Percentiles rank a stretch among this genome's conserved stretches.
Evolutionary conservation across 2,329 filamentous ascomycete species (phyloP).

Genomic region (Monilinia vaccinii-corymbosi): DNA sequence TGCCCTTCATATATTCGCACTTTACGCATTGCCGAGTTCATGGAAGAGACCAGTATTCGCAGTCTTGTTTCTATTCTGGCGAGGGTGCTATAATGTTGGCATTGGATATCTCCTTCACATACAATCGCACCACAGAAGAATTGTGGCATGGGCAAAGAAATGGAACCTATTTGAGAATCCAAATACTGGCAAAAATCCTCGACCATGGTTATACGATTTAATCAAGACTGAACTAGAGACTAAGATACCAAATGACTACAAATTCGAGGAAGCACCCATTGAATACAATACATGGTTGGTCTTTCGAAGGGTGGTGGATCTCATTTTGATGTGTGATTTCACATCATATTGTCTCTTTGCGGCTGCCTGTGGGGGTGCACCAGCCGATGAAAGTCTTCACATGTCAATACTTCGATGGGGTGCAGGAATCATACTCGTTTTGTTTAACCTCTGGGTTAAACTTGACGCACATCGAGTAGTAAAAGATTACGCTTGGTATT

Average conservation of each 20-base stretch:
- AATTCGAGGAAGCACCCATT: slow-evolving; percentile 83
- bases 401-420: slow-evolving; percentile 70
- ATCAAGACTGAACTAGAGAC: slow-evolving; percentile 86
- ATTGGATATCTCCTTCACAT: slow-evolving; percentile 83
- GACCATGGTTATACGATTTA: slow-evolving; percentile 72
- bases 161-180: slow-evolving; percentile 81
- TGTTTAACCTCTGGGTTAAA: slow-evolving; percentile 98
- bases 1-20: slow-evolving; percentile 60
- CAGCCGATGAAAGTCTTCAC: slow-evolving; percentile 58
- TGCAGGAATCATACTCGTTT: slow-evolving; percentile 66
- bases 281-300: slow-evolving; percentile 99
- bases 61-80: slow-evolving; percentile 81
- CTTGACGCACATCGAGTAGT: slow-evolving; percentile 95
- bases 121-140: slow-evolving; percentile 80
- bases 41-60: slow-evolving; percentile 73
- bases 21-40: slow-evolving; percentile 61
- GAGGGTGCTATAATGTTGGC: slow-evolving; percentile 83
- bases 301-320: slow-evolving; percentile 88
- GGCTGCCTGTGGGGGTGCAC: slow-evolving; percentile 72
- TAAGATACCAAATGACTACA: slow-evolving; percentile 90
- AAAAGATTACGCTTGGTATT: slow-evolving; percentile 99
- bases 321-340: slow-evolving; percentile 99
- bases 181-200: slow-evolving; percentile 68
- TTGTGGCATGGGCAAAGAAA: slow-evolving; percentile 81
- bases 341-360: slow-evolving; percentile 95